Percentiles rank a stretch among this genome's conserved stretches.
These are phyloP conservation scores for Asterella californica DNA, from an alignment of 225 moss, liverwort and hornwort species.

Conservation along the genomic window DNA sequence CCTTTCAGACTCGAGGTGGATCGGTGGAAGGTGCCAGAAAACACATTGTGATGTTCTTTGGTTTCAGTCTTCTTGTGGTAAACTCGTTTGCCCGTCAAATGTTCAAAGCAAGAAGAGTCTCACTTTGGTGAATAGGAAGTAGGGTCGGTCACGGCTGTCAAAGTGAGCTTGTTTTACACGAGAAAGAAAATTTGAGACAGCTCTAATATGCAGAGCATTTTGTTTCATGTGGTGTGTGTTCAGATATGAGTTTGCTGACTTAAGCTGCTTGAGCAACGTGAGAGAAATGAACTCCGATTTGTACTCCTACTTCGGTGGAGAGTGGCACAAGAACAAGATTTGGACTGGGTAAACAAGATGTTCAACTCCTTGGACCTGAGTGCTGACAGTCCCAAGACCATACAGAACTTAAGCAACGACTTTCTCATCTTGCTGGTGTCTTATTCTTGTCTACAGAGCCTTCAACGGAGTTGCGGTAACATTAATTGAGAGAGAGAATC, in stretches of 20 bases:
- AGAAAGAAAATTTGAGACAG: not conserved
- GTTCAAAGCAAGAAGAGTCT: not conserved
- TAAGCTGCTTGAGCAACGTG: slow-evolving; percentile 51
- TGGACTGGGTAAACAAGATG: slow-evolving; percentile 55
- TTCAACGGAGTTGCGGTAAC: slow-evolving; percentile 57
- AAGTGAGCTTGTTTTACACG: too few species aligned
- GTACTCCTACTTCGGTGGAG: slow-evolving; percentile 52
- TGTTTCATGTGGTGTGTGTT: not conserved
- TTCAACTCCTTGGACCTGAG: not conserved
- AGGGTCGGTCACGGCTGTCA: not conserved
- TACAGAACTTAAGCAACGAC: not conserved
- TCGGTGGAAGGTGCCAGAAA: not conserved
- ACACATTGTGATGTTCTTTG: not conserved
- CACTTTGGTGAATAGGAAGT: not conserved
- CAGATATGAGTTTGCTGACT: slow-evolving; percentile 58
- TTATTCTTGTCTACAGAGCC: slow-evolving; percentile 36
- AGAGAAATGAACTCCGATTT: slow-evolving; percentile 59
- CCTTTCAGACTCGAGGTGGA: not conserved
- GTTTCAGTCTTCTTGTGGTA: not conserved
- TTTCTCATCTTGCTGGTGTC: not conserved
- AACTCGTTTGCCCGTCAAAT: not conserved
- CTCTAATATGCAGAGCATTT: not conserved
- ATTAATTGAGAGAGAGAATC: slow-evolving; percentile 44
- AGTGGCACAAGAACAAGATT: slow-evolving; percentile 63
- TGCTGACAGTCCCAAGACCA: not conserved